Evolutionary conservation across 148 eudicot genomes (phyloP).

Genomic region (Cornus florida): DNA sequence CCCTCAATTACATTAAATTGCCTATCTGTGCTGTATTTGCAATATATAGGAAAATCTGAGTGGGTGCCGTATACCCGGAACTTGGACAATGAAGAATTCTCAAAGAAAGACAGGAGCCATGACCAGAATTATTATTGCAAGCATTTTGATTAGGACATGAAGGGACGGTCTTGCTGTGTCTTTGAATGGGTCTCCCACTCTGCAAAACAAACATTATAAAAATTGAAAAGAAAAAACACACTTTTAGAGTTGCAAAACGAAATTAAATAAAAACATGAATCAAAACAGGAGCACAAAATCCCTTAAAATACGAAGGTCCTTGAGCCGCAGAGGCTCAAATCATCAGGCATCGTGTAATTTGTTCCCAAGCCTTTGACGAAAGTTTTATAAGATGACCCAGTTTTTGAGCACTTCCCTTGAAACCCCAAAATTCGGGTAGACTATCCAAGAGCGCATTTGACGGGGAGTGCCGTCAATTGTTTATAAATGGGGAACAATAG

Average conservation of each 20-base stretch:
- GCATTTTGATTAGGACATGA: slow-evolving; percentile 95
- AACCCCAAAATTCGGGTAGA: background rate
- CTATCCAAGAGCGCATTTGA: no score
- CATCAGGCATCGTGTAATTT: background rate
- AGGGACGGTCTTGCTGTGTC: slow-evolving; percentile 98
- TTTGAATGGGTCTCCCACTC: slow-evolving; percentile 98
- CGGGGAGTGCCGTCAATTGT: no score
- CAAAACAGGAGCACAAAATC: background rate
- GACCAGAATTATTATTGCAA: slow-evolving; percentile 92
- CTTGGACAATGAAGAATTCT: no score
- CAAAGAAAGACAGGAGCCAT: slow-evolving; percentile 96
- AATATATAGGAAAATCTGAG: no score
- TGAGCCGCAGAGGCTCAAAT: background rate
- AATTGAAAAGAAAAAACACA: background rate
- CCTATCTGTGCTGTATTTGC: no score
- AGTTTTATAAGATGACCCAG: slow-evolving; percentile 5
- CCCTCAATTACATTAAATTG: no score
- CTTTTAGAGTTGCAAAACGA: no score
- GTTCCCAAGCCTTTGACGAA: background rate
- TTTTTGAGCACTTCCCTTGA: background rate
- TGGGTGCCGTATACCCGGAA: no score
- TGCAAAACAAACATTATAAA: slow-evolving; percentile 35
- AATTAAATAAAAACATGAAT: background rate
- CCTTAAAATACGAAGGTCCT: background rate
- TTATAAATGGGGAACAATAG: no score